These are phyloP conservation scores for Neltuma alba DNA, from an alignment of 306 rosid species.

Conservation along the genomic window DNA sequence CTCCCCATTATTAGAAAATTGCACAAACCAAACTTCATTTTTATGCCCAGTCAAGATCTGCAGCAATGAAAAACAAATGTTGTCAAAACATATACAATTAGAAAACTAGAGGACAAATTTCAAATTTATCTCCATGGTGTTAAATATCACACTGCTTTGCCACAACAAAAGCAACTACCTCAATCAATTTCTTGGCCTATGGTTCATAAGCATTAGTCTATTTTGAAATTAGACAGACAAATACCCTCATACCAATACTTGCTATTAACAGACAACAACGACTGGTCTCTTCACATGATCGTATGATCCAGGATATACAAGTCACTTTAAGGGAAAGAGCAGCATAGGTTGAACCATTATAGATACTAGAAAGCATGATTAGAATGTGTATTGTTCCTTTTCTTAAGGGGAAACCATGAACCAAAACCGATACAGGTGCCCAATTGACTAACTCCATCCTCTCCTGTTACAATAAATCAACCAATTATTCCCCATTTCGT, in stretches of 20 bases:
- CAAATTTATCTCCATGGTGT: conserved; percentile 23
- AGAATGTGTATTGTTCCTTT: neutral
- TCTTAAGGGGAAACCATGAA: neutral
- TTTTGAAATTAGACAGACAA: conserved; percentile 17
- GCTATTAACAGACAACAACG: neutral
- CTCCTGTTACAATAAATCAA: conserved; percentile 26
- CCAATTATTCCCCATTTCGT: neutral
- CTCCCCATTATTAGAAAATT: conserved; percentile 86
- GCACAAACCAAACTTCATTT: conserved; percentile 95
- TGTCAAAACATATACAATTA: conserved; percentile 20
- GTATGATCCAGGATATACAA: neutral
- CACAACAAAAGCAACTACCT: conserved; percentile 14
- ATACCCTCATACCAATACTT: neutral
- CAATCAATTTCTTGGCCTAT: conserved; percentile 23
- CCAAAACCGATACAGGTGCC: neutral
- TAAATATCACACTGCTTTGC: neutral
- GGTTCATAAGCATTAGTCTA: conserved; percentile 6
- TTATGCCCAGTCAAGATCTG: conserved; percentile 89
- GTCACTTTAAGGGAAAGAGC: neutral
- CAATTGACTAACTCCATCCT: conserved; percentile 23
- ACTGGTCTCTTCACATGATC: neutral
- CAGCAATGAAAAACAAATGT: conserved; percentile 37
- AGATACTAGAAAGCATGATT: neutral
- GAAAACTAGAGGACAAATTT: conserved; percentile 18
- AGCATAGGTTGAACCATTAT: neutral